These are phyloP conservation scores for Sherardia arvensis DNA, from an alignment of 257 asterid species.

Conservation along the genomic window DNA sequence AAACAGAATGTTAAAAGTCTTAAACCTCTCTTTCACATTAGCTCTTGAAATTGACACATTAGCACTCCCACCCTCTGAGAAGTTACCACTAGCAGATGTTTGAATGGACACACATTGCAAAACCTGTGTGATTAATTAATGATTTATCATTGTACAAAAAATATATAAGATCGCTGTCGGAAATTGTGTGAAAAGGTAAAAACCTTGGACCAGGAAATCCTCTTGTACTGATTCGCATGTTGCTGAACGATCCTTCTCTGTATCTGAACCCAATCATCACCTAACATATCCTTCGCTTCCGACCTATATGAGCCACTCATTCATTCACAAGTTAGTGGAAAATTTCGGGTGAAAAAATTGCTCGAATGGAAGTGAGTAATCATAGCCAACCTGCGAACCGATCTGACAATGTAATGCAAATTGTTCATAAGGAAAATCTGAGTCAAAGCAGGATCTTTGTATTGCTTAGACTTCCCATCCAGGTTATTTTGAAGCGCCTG, in stretches of 20 bases:
- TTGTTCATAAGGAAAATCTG: constrained; percentile 91
- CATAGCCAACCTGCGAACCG: constrained; percentile 65
- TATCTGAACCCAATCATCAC: constrained; percentile 98
- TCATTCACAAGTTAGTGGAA: constrained; percentile 2
- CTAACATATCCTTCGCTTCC: constrained; percentile 92
- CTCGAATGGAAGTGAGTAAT: background rate
- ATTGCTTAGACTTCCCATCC: constrained; percentile 90
- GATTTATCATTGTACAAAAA: background rate
- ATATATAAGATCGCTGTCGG: background rate
- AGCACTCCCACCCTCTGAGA: constrained; percentile 30
- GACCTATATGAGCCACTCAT: constrained; percentile 51
- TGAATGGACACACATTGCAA: constrained; percentile 77
- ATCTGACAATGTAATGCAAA: constrained; percentile 87
- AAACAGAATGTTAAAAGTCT: constrained; percentile 66
- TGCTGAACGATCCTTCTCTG: constrained; percentile 94
- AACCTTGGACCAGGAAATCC: constrained; percentile 97
- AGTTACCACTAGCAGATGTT: constrained; percentile 47
- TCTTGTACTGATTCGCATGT: constrained; percentile 94
- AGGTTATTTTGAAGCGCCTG: constrained; percentile 88
- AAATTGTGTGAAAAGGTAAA: background rate
- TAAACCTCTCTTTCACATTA: constrained; percentile 75
- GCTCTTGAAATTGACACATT: constrained; percentile 65
- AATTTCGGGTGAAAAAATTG: too few relatives aligned
- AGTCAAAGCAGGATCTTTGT: constrained; percentile 89
- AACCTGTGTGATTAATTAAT: constrained; percentile 48